phyloP scores from a whole-genome alignment of 371 early-diverging fungal genomes.

The Circinella umbellata region DNA sequence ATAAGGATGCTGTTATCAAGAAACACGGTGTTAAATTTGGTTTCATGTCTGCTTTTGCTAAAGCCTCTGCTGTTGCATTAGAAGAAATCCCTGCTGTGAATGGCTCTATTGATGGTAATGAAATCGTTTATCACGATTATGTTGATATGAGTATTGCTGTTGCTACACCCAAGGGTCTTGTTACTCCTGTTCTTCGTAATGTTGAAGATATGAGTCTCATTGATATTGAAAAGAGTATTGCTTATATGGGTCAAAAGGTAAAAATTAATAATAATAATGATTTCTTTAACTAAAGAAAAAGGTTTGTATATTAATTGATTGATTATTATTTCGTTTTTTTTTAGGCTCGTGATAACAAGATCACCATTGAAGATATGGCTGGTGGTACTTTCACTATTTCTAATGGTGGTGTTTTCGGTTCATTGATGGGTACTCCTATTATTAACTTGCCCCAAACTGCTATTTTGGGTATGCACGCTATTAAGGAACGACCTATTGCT shows the following conservation, averaged over 20 bases:
- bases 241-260: conserved; percentile 81
- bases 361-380: conserved; percentile 95
- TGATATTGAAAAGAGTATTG: conserved; percentile 91
- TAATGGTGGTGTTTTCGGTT: conserved; percentile 98
- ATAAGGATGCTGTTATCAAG: conserved; percentile 94
- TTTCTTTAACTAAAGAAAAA: no score
- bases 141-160: conserved; percentile 97
- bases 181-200: conserved; percentile 96
- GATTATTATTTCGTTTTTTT: not conserved
- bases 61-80: conserved; percentile 86
- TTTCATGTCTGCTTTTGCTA: conserved; percentile 97
- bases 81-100: conserved; percentile 93
- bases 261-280: no score
- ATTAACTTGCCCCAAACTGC: conserved; percentile 97
- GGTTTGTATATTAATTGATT: conserved; percentile 28
- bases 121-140: conserved; percentile 91
- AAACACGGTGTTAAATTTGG: conserved; percentile 96
- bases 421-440: conserved; percentile 96
- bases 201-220: conserved; percentile 85
- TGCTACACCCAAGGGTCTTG: conserved; percentile 97
- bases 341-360: conserved; percentile 92
- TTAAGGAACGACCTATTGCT: conserved; percentile 94
- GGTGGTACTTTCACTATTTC: conserved; percentile 99
- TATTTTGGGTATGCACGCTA: conserved; percentile 98
- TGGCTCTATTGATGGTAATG: conserved; percentile 87